phyloP scores from a whole-genome alignment of 1,284 basidiomycete species.

The Cutaneotrichosporon dermatis region DNA sequence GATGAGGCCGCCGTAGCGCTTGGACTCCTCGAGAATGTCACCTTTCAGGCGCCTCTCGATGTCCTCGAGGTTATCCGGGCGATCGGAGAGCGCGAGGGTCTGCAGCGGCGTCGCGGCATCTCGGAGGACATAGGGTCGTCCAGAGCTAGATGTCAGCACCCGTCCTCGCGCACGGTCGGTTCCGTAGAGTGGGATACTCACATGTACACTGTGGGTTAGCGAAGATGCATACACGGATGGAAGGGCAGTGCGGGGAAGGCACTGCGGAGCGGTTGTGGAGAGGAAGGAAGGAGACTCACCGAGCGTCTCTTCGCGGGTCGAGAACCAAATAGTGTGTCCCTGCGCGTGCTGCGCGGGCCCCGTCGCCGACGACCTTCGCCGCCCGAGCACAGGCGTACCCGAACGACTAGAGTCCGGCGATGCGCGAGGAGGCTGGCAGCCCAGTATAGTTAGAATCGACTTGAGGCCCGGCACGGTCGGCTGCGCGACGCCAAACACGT shows the following conservation, averaged over 20 bases:
- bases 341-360: slow-evolving; percentile 15
- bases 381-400: not conserved
- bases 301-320: slow-evolving; percentile 52
- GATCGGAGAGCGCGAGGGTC: slow-evolving; percentile 82
- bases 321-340: slow-evolving; percentile 52
- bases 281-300: slow-evolving; percentile 26
- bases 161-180: slow-evolving; percentile 48
- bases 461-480: slow-evolving; percentile 89
- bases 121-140: slow-evolving; percentile 89
- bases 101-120: slow-evolving; percentile 80
- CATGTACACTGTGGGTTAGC: slow-evolving; percentile 33
- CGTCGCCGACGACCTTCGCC: slow-evolving; percentile 7
- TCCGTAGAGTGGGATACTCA: slow-evolving; percentile 10
- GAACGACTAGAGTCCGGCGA: slow-evolving; percentile 5
- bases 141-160: slow-evolving; percentile 59
- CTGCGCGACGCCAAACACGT: slow-evolving; percentile 91
- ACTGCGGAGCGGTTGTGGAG: too few relatives aligned
- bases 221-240: not conserved
- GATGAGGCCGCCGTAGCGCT: slow-evolving; percentile 80
- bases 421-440: slow-evolving; percentile 59
- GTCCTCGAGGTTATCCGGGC: slow-evolving; percentile 90
- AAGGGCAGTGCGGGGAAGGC: too few relatives aligned
- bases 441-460: slow-evolving; percentile 82
- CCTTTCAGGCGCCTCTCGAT: slow-evolving; percentile 87
- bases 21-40: slow-evolving; percentile 87